Evolutionary conservation across 345 rosid genomes (phyloP).

Genomic region (Alliaria petiolata): DNA sequence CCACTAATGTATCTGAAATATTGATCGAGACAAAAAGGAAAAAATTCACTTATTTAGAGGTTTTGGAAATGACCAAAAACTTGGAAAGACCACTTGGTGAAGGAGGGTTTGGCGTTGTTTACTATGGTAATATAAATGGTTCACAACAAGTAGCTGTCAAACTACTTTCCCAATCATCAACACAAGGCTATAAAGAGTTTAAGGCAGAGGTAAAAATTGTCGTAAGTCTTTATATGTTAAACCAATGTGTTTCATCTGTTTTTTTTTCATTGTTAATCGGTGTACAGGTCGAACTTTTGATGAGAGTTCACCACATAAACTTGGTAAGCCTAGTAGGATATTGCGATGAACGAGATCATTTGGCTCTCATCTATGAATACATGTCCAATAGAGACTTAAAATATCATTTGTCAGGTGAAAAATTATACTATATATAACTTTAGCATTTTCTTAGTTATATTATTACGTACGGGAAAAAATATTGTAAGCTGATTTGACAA

Average conservation of each 20-base stretch:
- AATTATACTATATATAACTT: too few relatives aligned
- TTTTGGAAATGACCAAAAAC: slow-evolving; percentile 36
- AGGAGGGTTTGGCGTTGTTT: slow-evolving; percentile 55
- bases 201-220: background rate
- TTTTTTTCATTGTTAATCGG: background rate
- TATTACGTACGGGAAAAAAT: too few relatives aligned
- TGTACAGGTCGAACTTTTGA: slow-evolving; percentile 27
- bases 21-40: background rate
- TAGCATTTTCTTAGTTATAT: too few relatives aligned
- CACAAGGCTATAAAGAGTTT: slow-evolving; percentile 14
- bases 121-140: slow-evolving; percentile 28
- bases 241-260: too few relatives aligned
- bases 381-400: slow-evolving; percentile 28
- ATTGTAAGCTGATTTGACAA: too few relatives aligned
- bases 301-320: slow-evolving; percentile 39
- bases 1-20: background rate
- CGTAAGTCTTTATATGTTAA: too few relatives aligned
- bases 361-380: slow-evolving; percentile 39
- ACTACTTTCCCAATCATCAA: background rate
- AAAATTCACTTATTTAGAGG: slow-evolving; percentile 26
- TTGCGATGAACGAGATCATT: slow-evolving; percentile 28
- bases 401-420: background rate
- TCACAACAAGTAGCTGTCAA: slow-evolving; percentile 15
- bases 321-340: slow-evolving; percentile 34
- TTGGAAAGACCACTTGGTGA: slow-evolving; percentile 37